Evolutionary conservation across 345 rosid species (phyloP).

Genomic region (Dovyalis caffra): DNA sequence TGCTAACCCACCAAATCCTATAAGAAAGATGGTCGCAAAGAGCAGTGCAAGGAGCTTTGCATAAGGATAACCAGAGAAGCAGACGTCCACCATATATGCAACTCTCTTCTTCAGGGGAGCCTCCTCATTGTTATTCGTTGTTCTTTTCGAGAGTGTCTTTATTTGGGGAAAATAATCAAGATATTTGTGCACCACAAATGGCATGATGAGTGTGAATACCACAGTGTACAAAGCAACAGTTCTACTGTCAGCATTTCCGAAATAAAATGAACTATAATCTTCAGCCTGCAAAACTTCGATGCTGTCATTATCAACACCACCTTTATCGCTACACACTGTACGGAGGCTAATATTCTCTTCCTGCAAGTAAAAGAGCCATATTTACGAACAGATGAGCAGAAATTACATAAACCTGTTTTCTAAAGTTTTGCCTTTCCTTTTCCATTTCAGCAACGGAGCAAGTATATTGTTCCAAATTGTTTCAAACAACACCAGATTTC

Average conservation of each 20-base stretch:
- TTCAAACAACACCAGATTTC: not conserved
- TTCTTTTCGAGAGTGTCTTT: conserved; percentile 47
- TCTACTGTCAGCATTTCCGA: conserved; percentile 49
- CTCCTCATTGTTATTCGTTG: conserved; percentile 56
- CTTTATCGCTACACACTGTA: conserved; percentile 40
- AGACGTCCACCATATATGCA: conserved; percentile 84
- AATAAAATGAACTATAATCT: conserved; percentile 28
- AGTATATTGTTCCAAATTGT: not conserved
- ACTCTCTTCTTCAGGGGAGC: conserved; percentile 84
- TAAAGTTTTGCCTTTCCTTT: not conserved
- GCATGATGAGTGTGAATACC: conserved; percentile 49
- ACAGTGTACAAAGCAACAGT: conserved; percentile 60
- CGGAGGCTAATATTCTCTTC: conserved; percentile 55
- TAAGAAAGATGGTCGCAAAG: conserved; percentile 74
- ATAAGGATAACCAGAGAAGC: conserved; percentile 81
- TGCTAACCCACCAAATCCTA: conserved; percentile 81
- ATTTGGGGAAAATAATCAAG: conserved; percentile 64
- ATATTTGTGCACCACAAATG: conserved; percentile 68
- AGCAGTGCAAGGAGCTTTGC: conserved; percentile 94
- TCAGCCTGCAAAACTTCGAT: conserved; percentile 31
- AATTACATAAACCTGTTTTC: not conserved
- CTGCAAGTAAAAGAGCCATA: conserved; percentile 43
- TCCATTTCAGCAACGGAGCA: not conserved
- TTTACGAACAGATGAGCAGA: conserved; percentile 8
- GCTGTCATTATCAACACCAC: conserved; percentile 23